Percentiles rank a stretch among this genome's conserved stretches.
Evolutionary conservation across 768 basidiomycete species (phyloP).

Genomic region (Pleurotus pulmonarius): DNA sequence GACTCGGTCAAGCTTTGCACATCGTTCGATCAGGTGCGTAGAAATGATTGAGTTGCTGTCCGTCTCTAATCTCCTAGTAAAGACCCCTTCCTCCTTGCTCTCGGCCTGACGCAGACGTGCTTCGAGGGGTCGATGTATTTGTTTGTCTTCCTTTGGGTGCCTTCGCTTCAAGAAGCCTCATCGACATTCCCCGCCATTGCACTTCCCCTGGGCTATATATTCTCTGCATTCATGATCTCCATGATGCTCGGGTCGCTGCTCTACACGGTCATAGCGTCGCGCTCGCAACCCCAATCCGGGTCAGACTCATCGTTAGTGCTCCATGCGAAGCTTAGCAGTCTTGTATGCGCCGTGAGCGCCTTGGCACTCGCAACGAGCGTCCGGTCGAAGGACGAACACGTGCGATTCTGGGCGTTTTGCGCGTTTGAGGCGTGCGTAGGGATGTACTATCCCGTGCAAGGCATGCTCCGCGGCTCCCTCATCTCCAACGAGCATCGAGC

Average conservation of each 20-base stretch:
- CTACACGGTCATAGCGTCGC: constrained; percentile 51
- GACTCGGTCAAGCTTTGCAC: constrained; percentile 52
- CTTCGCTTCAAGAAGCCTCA: constrained; percentile 65
- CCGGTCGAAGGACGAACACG: constrained; percentile 35
- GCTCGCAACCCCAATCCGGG: constrained; percentile 17
- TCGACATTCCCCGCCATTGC: constrained; percentile 23
- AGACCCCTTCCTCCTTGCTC: constrained; percentile 61
- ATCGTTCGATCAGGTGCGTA: constrained; percentile 49
- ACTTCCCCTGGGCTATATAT: constrained; percentile 76
- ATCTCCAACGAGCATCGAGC: constrained; percentile 73
- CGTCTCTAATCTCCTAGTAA: constrained; percentile 3
- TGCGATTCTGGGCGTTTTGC: constrained; percentile 72
- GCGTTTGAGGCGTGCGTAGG: constrained; percentile 75
- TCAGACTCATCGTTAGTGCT: constrained; percentile 44
- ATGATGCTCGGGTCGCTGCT: constrained; percentile 79
- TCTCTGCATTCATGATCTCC: constrained; percentile 76
- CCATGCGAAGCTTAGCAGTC: constrained; percentile 64
- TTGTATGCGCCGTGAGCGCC: constrained; percentile 58
- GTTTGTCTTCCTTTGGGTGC: constrained; percentile 83
- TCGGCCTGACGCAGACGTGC: constrained; percentile 74
- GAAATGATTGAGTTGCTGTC: background rate
- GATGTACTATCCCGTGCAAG: constrained; percentile 77
- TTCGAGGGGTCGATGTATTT: constrained; percentile 86
- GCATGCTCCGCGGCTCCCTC: constrained; percentile 63
- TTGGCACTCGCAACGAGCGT: constrained; percentile 52